Base-by-base conservation (phyloP, 78 protist genomes). In the Dictyostelium intermedium region DNA sequence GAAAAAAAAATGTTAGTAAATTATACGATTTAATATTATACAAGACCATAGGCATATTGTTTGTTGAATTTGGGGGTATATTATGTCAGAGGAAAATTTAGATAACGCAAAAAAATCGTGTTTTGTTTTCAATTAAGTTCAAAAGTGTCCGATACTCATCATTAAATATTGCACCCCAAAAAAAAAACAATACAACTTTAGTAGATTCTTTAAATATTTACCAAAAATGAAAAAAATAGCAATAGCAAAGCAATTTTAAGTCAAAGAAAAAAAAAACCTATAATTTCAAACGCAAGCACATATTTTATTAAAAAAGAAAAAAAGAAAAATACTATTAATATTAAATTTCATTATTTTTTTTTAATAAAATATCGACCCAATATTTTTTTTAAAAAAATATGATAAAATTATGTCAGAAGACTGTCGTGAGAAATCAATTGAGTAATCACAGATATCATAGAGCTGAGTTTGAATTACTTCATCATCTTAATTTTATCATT, bases 391-490 rank as follows among this genome's bases (percentile, higher is more conserved):
- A n/a, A 30, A 37, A 30, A 23, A 30, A 3, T 9, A 41, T 77
- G 82, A n/a, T 41, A 32, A 18, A 77, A 41, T 23, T 32, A 39
- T n/a, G 84, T 79, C 86, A 82, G 86, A 82, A 82, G 86, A 82
- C 86, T 82, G 86, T 82, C 86, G 86, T 82, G 86, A 82, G 86
- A 82, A 56, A 82, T 47, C 43, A 25, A 82, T 39, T 35, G 50
- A 39, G 50, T 39, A 82, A 82, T 56, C 74, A 47, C 70, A 20
- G 60, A 82, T 8, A 53, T 82, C 86, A 82, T 50, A 82, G 86
- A 82, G 86, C 86, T 82, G 86, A 82, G 86, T 82, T 25, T 82
- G 50, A 39, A 20, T 56, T 56, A 34, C 60, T 39, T 79, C 84
- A 78, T 78, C 83, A 78, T 78, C 1, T 41, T 5, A 11, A 41